Evolutionary conservation across 208 protist genomes (phyloP), one percentile per base, ranked within the genome.

Genomic region (Leishmania guyanensis): DNA sequence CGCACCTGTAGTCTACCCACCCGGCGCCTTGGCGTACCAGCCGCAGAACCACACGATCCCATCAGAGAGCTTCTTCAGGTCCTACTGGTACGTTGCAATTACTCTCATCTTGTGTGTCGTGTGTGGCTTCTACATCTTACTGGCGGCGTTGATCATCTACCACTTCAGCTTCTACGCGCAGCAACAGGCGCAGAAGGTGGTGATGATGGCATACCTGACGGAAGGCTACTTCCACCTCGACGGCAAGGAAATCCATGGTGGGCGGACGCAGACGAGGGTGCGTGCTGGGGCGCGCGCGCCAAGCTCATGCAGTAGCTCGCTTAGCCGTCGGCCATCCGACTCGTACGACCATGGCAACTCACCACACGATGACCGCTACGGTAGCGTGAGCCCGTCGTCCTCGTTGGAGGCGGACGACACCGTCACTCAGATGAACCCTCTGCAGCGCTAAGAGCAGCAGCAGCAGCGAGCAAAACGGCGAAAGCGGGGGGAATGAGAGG

Each of bases 111-210:
- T 66, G 6, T 51, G 51, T 46, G 53, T 36, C 16, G 54, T 77
- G 36, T 62, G 73, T 16, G n/a, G 51, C 20, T 51, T 77, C 20
- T 77, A 77, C 73, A 77, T 66, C 10, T n/a, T 66, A 17, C 73
- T 77, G 54, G 73, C 73, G 8, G 1, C 51, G 36, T 48, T 12
- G n/a, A n/a, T 65, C 20, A 17, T 66, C 36, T 1, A 62, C 29
- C n/a, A 17, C 33, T 77, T 77, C 12, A 33, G 66, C 17, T 29
- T 77, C 3, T 20, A 66, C n/a, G 50, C 73, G 20, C 73, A 77
- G 53, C 29, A 50, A 29, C 29, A 66, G 9, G 73, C 73, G 17
- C 5, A 68, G 73, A 77, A 77, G 54, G 73, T 77, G 10, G 56
- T 77, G 56, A 33, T 8, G 33, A 9, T 3, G 14, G 43, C 73